phyloP scores from a whole-genome alignment of 2,329 filamentous ascomycete genomes.

The Trichoderma asperellum region DNA sequence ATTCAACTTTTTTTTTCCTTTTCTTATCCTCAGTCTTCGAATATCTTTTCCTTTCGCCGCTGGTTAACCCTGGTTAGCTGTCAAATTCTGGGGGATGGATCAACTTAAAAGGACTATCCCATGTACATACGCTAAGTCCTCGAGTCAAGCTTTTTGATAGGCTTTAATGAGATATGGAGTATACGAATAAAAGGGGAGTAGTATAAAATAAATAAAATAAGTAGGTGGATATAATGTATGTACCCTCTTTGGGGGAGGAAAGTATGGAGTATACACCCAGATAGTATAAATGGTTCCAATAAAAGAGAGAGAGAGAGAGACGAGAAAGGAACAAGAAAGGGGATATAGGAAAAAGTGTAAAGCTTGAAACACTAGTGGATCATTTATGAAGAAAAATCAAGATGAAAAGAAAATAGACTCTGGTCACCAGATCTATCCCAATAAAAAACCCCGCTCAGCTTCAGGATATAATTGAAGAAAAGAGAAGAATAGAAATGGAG shows the following conservation, averaged over 20 bases:
- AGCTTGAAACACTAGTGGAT: constrained; percentile 2
- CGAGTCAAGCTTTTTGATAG: neutral
- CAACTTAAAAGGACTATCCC: constrained; percentile 2
- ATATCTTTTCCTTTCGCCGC: neutral
- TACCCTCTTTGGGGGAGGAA: neutral
- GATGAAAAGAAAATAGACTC: neutral
- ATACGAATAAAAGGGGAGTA: neutral
- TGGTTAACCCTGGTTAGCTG: constrained; percentile 1
- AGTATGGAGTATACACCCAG: neutral
- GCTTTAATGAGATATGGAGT: neutral
- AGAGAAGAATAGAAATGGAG: neutral
- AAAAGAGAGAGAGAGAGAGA: constrained; percentile 7
- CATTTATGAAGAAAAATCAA: constrained; percentile 2
- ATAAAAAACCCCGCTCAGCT: neutral
- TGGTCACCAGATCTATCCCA: neutral
- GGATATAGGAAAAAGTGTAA: neutral
- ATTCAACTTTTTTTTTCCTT: neutral
- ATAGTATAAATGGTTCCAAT: constrained; percentile 1
- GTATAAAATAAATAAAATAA: neutral
- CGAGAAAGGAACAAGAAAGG: neutral
- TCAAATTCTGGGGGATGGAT: neutral
- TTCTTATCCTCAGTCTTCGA: neutral
- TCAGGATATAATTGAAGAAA: neutral
- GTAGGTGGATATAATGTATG: neutral
- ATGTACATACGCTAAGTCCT: neutral